Conservation (phyloP, 768 basidiomycete species). For the Lactarius pseudohatsudake region DNA sequence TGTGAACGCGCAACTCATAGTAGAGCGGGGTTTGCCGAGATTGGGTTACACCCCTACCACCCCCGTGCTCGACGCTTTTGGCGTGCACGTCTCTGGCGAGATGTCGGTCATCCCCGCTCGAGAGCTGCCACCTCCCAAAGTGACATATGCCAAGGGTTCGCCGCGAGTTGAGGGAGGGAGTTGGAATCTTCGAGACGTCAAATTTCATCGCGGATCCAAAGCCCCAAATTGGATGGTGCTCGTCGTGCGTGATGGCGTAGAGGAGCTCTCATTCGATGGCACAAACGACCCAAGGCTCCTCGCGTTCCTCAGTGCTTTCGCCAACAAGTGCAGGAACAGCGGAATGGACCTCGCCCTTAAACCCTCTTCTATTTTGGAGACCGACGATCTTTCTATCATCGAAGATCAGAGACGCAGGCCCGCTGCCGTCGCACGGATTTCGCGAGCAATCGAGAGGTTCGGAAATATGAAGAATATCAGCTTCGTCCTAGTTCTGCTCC, state of each 20-base stretch:
- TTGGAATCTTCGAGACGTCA: conserved; percentile 76
- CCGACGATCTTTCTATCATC: conserved; percentile 36
- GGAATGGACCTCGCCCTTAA: conserved; percentile 48
- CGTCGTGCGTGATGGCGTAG: conserved; percentile 52
- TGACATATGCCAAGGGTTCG: conserved; percentile 53
- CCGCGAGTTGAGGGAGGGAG: conserved; percentile 53
- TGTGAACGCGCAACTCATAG: conserved; percentile 57
- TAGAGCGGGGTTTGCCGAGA: conserved; percentile 53
- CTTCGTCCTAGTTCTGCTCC: conserved; percentile 73
- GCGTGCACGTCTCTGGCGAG: conserved; percentile 50
- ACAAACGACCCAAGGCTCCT: conserved; percentile 44
- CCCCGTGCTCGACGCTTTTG: conserved; percentile 49
- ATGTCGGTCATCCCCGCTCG: conserved; percentile 69
- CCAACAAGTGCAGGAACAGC: conserved; percentile 51
- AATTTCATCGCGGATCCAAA: conserved; percentile 56
- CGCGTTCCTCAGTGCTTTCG: conserved; percentile 52
- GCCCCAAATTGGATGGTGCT: conserved; percentile 66
- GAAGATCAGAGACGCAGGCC: conserved; percentile 42
- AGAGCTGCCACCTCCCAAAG: conserved; percentile 55
- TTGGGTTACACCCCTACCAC: conserved; percentile 51
- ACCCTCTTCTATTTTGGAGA: background rate
- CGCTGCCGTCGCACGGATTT: conserved; percentile 36
- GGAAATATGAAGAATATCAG: conserved; percentile 43
- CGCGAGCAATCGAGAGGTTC: conserved; percentile 30
- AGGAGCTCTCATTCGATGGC: conserved; percentile 39